Conservation (phyloP, 2,329 filamentous ascomycete genomes). For the Penicillium hesseltinei region DNA sequence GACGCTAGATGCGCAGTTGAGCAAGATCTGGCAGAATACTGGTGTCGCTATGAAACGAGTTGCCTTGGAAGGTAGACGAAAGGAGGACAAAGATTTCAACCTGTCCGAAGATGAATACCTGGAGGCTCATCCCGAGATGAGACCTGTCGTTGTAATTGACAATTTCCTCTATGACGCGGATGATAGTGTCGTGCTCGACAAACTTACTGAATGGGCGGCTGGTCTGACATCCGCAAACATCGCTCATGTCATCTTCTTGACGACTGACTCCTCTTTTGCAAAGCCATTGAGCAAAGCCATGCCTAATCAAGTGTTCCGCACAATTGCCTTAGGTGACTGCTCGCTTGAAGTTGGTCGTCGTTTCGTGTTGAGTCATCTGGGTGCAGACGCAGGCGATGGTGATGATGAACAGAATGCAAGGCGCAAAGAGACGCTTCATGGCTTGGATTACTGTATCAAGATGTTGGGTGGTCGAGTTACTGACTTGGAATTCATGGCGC, state of each 20-base stretch:
- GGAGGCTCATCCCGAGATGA: constrained; percentile 79
- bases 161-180: constrained; percentile 81
- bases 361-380: constrained; percentile 82
- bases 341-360: constrained; percentile 81
- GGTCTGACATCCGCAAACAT: constrained; percentile 80
- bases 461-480: constrained; percentile 88
- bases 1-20: constrained; percentile 82
- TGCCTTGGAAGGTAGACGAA: constrained; percentile 66
- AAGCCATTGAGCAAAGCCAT: constrained; percentile 84
- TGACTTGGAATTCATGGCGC: constrained; percentile 90
- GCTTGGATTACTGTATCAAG: constrained; percentile 78
- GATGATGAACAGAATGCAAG: constrained; percentile 30
- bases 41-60: constrained; percentile 75
- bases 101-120: constrained; percentile 82
- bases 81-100: constrained; percentile 68
- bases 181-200: constrained; percentile 66
- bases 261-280: constrained; percentile 81
- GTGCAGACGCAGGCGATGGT: constrained; percentile 43
- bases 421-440: constrained; percentile 57
- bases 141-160: constrained; percentile 84
- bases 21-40: constrained; percentile 85
- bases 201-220: constrained; percentile 86
- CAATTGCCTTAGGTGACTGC: constrained; percentile 81
- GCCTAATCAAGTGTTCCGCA: constrained; percentile 86
- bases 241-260: constrained; percentile 92